Evolutionary conservation across 2,329 filamentous ascomycete species (phyloP).

Genomic region (Hypoxylon sp.): DNA sequence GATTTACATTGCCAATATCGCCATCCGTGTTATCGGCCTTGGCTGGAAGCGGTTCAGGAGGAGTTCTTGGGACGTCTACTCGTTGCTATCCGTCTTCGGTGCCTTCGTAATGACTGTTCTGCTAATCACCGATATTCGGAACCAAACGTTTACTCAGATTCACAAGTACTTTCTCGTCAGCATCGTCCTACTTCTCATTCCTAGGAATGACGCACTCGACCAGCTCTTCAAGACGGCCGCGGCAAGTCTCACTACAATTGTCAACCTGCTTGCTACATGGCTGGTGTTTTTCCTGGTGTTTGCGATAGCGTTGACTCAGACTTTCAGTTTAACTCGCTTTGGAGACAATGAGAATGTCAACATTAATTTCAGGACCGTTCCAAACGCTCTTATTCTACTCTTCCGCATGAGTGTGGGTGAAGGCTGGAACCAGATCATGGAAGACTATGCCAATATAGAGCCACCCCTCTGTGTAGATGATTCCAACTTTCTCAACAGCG

Average conservation of each 20-base stretch:
- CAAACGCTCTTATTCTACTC: slow-evolving; percentile 91
- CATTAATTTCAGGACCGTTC: slow-evolving; percentile 92
- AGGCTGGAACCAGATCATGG: slow-evolving; percentile 97
- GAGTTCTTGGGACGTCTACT: slow-evolving; percentile 97
- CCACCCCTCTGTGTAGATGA: slow-evolving; percentile 85
- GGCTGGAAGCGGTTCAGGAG: slow-evolving; percentile 92
- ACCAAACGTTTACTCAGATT: slow-evolving; percentile 79
- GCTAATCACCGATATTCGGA: slow-evolving; percentile 72
- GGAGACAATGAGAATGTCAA: slow-evolving; percentile 79
- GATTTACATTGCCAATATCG: slow-evolving; percentile 85
- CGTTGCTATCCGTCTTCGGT: slow-evolving; percentile 82
- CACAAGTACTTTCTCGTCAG: slow-evolving; percentile 96
- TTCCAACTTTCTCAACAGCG: slow-evolving; percentile 83
- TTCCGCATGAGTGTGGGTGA: slow-evolving; percentile 95
- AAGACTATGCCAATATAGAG: slow-evolving; percentile 87
- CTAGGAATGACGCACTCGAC: slow-evolving; percentile 95
- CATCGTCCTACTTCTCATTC: slow-evolving; percentile 90
- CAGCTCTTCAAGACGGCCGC: slow-evolving; percentile 99
- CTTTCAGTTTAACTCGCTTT: slow-evolving; percentile 94
- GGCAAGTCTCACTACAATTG: slow-evolving; percentile 89
- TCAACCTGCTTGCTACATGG: slow-evolving; percentile 95
- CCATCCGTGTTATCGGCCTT: slow-evolving; percentile 87
- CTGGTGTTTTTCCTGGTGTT: slow-evolving; percentile 97
- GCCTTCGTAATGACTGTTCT: slow-evolving; percentile 88
- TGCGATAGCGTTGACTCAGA: slow-evolving; percentile 95